Percentiles rank a stretch among this genome's conserved stretches.
Conservation (phyloP, 129 eudicot genomes). For the Pseudognaphalium luteoalbum region DNA sequence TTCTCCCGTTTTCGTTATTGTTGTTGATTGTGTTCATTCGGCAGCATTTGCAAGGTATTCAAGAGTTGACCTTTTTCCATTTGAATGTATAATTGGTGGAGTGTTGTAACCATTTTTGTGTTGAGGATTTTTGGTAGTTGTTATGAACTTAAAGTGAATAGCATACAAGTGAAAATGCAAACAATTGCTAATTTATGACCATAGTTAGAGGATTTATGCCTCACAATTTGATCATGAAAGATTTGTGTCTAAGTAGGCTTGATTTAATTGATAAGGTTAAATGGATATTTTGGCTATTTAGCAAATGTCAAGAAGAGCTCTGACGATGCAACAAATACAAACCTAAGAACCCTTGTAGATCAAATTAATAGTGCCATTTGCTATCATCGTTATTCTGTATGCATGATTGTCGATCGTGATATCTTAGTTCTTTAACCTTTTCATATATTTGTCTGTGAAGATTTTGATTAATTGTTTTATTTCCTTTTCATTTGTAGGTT, state of each 20-base stretch:
- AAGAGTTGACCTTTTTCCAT: background rate
- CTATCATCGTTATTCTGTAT: slow-evolving; percentile 6
- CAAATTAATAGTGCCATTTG: background rate
- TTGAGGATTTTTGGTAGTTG: background rate
- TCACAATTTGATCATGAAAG: background rate
- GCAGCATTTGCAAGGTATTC: slow-evolving; percentile 79
- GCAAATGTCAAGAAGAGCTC: background rate
- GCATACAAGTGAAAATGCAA: background rate
- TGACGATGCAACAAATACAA: background rate
- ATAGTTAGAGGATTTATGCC: background rate
- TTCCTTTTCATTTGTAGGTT: slow-evolving; percentile 52
- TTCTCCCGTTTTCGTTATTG: slow-evolving; percentile 78
- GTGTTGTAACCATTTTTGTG: background rate
- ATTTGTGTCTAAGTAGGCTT: background rate
- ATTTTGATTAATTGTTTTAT: slow-evolving; percentile 12
- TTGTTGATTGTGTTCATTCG: slow-evolving; percentile 70
- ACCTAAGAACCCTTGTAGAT: slow-evolving; percentile 15
- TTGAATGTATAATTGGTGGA: background rate
- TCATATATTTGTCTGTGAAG: background rate
- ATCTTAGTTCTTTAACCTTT: slow-evolving; percentile 9
- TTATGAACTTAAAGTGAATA: slow-evolving; percentile 13
- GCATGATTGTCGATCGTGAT: background rate
- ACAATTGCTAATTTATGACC: background rate
- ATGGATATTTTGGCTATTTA: background rate
- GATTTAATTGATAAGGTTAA: too few species aligned